phyloP scores from a whole-genome alignment of 1,139 yeast genomes.

The Taphrina pruni region DNA sequence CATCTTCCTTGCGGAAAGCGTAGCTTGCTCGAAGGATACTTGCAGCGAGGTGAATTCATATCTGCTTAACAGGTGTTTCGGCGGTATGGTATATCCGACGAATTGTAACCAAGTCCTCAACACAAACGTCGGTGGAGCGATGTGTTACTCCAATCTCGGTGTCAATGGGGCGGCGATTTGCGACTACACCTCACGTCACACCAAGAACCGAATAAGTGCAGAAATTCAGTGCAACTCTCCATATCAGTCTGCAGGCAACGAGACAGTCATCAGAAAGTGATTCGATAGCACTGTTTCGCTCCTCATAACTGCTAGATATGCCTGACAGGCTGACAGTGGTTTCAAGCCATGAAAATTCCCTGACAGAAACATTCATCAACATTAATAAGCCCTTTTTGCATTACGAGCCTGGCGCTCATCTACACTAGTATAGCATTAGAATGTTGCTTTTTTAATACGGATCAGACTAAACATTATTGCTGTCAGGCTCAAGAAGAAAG shows the following conservation, averaged over 20 bases:
- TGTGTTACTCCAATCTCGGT: conserved; percentile 7
- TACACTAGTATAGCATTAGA: background rate
- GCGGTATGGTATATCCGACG: conserved; percentile 15
- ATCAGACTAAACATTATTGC: too few relatives aligned
- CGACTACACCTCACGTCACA: conserved; percentile 2
- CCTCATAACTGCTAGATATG: too few relatives aligned
- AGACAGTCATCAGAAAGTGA: background rate
- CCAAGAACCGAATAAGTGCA: background rate
- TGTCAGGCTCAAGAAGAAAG: too few relatives aligned
- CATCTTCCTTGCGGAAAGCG: background rate
- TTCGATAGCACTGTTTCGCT: too few relatives aligned
- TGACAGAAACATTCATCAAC: too few relatives aligned
- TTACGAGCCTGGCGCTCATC: conserved; percentile 7
- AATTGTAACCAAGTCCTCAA: conserved; percentile 23
- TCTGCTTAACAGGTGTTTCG: conserved; percentile 18
- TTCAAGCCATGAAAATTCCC: too few relatives aligned
- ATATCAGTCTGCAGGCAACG: background rate
- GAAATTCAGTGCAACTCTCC: conserved; percentile 5
- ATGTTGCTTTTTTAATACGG: too few relatives aligned
- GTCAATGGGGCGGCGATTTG: conserved; percentile 21
- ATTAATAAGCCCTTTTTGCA: background rate
- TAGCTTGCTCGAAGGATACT: conserved; percentile 19
- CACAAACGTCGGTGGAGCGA: conserved; percentile 11
- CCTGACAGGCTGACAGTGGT: too few relatives aligned
- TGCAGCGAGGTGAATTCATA: conserved; percentile 8